Evolutionary conservation across 257 asterid genomes (phyloP).

Genomic region (Thymus mandschuricus): DNA sequence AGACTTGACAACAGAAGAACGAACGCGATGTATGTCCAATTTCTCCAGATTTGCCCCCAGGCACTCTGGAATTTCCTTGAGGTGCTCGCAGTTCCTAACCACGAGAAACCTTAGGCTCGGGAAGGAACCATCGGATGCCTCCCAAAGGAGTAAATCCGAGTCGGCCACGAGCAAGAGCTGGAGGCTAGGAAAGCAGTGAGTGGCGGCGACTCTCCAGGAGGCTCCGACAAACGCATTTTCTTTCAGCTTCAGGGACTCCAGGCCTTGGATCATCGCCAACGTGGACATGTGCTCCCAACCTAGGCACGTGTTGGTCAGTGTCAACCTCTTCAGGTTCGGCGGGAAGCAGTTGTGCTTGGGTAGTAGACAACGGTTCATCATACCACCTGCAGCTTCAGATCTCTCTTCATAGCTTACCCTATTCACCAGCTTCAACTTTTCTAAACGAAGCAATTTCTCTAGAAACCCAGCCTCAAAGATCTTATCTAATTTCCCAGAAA

Average conservation of each 20-base stretch:
- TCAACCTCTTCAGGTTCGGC: neutral
- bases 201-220: neutral
- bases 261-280: neutral
- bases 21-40: neutral
- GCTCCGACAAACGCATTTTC: neutral
- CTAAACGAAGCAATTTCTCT: neutral
- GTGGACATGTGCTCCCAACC: conserved; percentile 1
- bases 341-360: neutral
- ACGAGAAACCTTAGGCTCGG: neutral
- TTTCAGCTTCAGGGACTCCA: conserved; percentile 2
- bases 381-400: neutral
- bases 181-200: neutral
- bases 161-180: neutral
- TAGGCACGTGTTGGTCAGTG: neutral
- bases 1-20: neutral
- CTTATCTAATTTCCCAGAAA: conserved; percentile 6
- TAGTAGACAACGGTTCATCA: neutral
- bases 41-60: neutral
- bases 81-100: neutral
- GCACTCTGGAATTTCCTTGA: neutral
- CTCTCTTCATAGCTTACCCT: neutral
- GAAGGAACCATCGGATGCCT: neutral
- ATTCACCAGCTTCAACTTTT: conserved; percentile 30
- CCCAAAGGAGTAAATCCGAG: neutral
- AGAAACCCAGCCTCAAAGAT: neutral